Base-by-base conservation (phyloP, 2,329 filamentous ascomycete species). In the Aplosporella prunicola region DNA sequence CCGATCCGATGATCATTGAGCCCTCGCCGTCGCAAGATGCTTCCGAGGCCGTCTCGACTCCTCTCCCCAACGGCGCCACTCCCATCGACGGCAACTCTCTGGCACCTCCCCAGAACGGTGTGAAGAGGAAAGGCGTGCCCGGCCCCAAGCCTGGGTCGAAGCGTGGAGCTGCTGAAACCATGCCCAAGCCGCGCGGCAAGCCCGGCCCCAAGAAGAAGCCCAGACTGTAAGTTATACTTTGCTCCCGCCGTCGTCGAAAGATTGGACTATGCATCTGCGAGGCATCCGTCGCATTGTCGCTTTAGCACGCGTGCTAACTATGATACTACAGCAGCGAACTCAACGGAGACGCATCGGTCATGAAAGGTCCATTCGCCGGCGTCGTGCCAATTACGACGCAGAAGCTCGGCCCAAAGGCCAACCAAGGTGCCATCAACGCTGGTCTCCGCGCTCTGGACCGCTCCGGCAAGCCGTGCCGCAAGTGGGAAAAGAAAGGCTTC, bases 161-260 rank as follows among this genome's bases (percentile, higher is more conserved):
- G 63, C 69, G 77, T 55, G 62, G 63, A 43, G 58, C 61, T 41
- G 61, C 65, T 52, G 83, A 88, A 45, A 69, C 67, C 22, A 55
- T 66, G 17, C 68, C 79, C n/a, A 87, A 83, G 61, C 69, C 79
- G 38, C 71, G 84, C 56, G 82, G 82, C 56, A 93, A 93, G 67
- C 89, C 91, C 5, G 89, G 89, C 5, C 89, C 89, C 0, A 96
- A 95, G 75, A 94, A 95, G 76, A 94, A 93, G 68, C 80, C 83
- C 47, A 80, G 82, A 71, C 65, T 94, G 89, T 95, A 81, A 66
- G 87, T 81, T 38, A 9, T 32, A 24, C 41, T 20, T 27, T 41
- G 22, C 37, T 16, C n/a, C n/a, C n/a, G n/a, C n/a, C n/a, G n/a
- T n/a, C n/a, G n/a, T n/a, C n/a, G n/a, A n/a, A n/a, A n/a, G n/a